These are phyloP conservation scores for Prosopis cineraria DNA, from an alignment of 306 rosid species.

Conservation along the genomic window DNA sequence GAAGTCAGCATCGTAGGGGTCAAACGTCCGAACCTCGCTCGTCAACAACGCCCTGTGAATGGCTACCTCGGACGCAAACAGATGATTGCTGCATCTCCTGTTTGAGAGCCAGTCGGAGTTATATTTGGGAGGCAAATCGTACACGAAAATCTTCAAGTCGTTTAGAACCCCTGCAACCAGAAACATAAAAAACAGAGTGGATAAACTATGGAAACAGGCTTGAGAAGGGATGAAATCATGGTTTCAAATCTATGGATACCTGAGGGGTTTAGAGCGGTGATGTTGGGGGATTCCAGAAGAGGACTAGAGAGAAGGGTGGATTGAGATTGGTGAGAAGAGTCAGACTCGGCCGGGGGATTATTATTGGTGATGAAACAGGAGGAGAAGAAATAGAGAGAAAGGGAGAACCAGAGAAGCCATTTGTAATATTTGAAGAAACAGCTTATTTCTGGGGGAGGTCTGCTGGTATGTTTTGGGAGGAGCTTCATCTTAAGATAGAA, in stretches of 20 bases:
- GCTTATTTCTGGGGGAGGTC: constrained; percentile 52
- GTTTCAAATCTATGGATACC: constrained; percentile 32
- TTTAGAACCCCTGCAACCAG: constrained; percentile 41
- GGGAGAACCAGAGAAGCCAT: constrained; percentile 70
- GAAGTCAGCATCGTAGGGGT: constrained; percentile 76
- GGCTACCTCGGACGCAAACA: constrained; percentile 87
- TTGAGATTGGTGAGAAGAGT: constrained; percentile 39
- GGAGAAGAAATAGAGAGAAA: constrained; percentile 70
- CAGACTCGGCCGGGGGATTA: constrained; percentile 16
- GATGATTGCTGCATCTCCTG: constrained; percentile 63
- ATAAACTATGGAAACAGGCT: background rate
- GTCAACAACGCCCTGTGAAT: constrained; percentile 68
- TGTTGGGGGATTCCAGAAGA: constrained; percentile 44
- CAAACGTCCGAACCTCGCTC: constrained; percentile 59
- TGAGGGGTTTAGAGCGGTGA: constrained; percentile 15
- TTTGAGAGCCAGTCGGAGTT: constrained; percentile 71
- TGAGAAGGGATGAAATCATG: background rate
- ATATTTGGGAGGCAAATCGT: constrained; percentile 71
- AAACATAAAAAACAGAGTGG: background rate
- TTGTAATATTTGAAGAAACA: constrained; percentile 65
- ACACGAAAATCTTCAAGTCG: constrained; percentile 59
- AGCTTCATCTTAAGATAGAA: constrained; percentile 77
- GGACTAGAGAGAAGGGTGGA: constrained; percentile 47
- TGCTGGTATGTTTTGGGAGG: constrained; percentile 52
- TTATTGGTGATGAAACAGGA: constrained; percentile 59